Evolutionary conservation across 345 rosid species (phyloP).

Genomic region (Brassica carinata): DNA sequence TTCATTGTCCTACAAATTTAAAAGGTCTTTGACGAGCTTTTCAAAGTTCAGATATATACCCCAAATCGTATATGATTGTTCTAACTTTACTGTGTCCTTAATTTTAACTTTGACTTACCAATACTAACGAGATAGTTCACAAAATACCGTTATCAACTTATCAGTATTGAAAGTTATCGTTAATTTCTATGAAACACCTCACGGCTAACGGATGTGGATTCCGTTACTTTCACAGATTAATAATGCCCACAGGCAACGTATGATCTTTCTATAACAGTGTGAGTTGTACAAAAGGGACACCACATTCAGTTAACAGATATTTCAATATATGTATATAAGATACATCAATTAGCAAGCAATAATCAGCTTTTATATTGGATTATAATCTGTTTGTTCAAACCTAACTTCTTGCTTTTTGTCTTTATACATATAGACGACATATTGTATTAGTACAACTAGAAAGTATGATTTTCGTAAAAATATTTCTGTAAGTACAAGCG

Average conservation of each 20-base stretch:
- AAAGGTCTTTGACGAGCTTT: neutral
- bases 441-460: neutral
- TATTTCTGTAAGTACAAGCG: neutral
- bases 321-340: neutral
- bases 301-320: constrained; percentile 19
- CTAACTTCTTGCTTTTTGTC: neutral
- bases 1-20: neutral
- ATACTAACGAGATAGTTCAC: neutral
- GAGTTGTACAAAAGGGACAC: constrained; percentile 34
- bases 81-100: neutral
- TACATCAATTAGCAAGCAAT: neutral
- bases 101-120: neutral
- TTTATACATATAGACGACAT: neutral
- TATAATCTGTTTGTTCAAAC: constrained; percentile 14
- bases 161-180: neutral
- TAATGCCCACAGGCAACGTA: constrained; percentile 27
- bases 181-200: neutral
- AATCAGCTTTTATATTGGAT: constrained; percentile 14
- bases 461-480: neutral
- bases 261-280: constrained; percentile 26
- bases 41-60: neutral
- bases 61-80: neutral
- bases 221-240: constrained; percentile 20
- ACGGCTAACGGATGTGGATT: neutral
- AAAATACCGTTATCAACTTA: neutral